Evolutionary conservation across 805 yeast genomes (phyloP).

Genomic region (Blastobotrys muscicola): DNA sequence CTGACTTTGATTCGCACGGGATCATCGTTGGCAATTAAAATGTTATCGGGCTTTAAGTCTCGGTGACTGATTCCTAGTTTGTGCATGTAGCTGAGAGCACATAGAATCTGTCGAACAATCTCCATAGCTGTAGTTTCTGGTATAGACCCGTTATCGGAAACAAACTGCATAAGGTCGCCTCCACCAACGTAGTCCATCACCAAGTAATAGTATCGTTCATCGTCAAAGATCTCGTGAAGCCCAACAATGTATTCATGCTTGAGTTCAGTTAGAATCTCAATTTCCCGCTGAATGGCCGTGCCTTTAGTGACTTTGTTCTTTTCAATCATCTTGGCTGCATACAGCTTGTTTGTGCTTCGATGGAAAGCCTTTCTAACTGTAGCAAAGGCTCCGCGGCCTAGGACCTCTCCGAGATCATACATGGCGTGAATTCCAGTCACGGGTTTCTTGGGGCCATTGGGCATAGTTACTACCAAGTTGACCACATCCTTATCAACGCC

Average conservation of each 20-base stretch:
- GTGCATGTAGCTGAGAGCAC: constrained; percentile 83
- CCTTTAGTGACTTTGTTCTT: constrained; percentile 67
- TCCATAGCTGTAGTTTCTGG: constrained; percentile 88
- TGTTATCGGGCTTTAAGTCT: constrained; percentile 94
- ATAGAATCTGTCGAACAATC: constrained; percentile 72
- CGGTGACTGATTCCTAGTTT: constrained; percentile 88
- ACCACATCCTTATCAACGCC: constrained; percentile 68
- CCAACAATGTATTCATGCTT: constrained; percentile 81
- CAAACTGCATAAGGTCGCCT: constrained; percentile 97
- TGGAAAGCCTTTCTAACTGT: constrained; percentile 87
- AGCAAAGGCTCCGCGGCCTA: constrained; percentile 98
- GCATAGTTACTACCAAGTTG: constrained; percentile 38
- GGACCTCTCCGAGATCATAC: constrained; percentile 69
- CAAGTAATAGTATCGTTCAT: constrained; percentile 65
- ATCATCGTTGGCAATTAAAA: constrained; percentile 79
- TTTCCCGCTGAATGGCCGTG: constrained; percentile 78
- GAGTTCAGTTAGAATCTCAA: constrained; percentile 65
- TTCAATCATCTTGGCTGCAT: constrained; percentile 84
- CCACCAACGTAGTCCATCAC: constrained; percentile 96
- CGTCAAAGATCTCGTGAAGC: constrained; percentile 79
- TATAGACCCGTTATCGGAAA: constrained; percentile 76
- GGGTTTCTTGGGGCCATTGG: constrained; percentile 22
- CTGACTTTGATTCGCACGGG: constrained; percentile 89
- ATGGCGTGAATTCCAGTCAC: constrained; percentile 54
- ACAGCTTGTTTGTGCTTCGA: constrained; percentile 73